phyloP scores from a whole-genome alignment of 108 stramenopile species.

The Skeletonema menzelii region DNA sequence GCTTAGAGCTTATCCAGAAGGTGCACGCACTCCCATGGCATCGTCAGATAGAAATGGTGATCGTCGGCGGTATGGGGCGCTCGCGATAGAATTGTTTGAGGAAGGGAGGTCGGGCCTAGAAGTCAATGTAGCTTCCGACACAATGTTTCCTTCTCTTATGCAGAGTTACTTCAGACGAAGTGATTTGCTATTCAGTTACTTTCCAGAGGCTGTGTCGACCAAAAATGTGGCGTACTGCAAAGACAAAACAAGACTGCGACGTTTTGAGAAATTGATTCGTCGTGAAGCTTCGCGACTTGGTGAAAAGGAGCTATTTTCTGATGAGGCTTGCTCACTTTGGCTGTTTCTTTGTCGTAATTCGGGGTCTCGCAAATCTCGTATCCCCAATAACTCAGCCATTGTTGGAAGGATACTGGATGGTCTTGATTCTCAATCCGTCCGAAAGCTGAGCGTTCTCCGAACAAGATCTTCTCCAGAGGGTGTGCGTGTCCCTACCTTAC shows the following conservation, averaged over 20 bases:
- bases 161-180: slow-evolving; percentile 21
- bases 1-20: slow-evolving; percentile 40
- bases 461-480: slow-evolving; percentile 21
- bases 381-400: slow-evolving; percentile 8
- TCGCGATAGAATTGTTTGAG: slow-evolving; percentile 43
- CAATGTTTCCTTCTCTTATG: not conserved
- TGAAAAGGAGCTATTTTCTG: slow-evolving; percentile 10
- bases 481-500: slow-evolving; percentile 20
- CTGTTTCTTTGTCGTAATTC: slow-evolving; percentile 23
- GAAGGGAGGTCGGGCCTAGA: slow-evolving; percentile 36
- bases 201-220: slow-evolving; percentile 26
- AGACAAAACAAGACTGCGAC: slow-evolving; percentile 13
- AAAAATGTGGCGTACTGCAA: slow-evolving; percentile 19
- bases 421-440: slow-evolving; percentile 11
- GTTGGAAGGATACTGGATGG: slow-evolving; percentile 39
- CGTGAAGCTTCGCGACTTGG: slow-evolving; percentile 15
- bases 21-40: slow-evolving; percentile 30
- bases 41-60: not conserved
- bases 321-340: slow-evolving; percentile 34
- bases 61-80: not conserved
- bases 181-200: slow-evolving; percentile 44
- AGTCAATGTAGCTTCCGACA: slow-evolving; percentile 19
- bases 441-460: slow-evolving; percentile 22
- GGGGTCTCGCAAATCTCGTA: not conserved
- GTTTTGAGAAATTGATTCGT: slow-evolving; percentile 37